Evolutionary conservation across 1,284 basidiomycete species (phyloP).

Genomic region (Cystobasidium sp.): DNA sequence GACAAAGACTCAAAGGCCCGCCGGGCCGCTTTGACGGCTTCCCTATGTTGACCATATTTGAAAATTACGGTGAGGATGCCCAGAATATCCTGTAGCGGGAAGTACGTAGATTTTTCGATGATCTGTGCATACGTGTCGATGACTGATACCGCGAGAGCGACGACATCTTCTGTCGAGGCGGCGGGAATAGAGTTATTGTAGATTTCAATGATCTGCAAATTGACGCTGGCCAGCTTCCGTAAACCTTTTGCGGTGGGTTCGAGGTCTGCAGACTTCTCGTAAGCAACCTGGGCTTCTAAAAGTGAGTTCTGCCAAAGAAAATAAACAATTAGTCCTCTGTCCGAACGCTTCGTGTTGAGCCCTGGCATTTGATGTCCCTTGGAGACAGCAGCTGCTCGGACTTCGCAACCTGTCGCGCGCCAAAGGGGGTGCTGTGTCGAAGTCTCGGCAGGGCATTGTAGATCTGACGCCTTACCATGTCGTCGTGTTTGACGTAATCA

Average conservation of each 20-base stretch:
- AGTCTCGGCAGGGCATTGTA: not conserved
- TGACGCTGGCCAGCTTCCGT: conserved; percentile 38
- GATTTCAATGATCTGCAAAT: conserved; percentile 23
- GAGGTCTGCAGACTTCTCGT: conserved; percentile 36
- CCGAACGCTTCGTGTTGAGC: no score
- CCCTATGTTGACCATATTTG: conserved; percentile 38
- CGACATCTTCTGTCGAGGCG: not conserved
- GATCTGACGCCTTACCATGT: conserved; percentile 13
- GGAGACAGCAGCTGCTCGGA: no score
- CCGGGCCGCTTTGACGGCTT: conserved; percentile 22
- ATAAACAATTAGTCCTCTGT: not conserved
- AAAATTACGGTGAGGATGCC: conserved; percentile 40
- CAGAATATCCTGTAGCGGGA: conserved; percentile 42
- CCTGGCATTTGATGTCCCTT: no score
- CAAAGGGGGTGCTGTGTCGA: not conserved
- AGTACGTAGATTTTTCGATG: conserved; percentile 12
- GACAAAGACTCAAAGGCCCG: conserved; percentile 30
- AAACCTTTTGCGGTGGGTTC: conserved; percentile 28
- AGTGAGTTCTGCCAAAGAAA: conserved; percentile 12
- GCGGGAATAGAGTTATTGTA: not conserved
- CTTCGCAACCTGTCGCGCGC: no score
- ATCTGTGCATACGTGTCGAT: conserved; percentile 34
- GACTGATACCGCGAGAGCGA: conserved; percentile 16
- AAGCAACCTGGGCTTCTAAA: conserved; percentile 35
- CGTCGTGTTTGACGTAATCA: conserved; percentile 22